phyloP scores from a whole-genome alignment of 495 filamentous ascomycete genomes.

The Pyrenula aspistea region DNA sequence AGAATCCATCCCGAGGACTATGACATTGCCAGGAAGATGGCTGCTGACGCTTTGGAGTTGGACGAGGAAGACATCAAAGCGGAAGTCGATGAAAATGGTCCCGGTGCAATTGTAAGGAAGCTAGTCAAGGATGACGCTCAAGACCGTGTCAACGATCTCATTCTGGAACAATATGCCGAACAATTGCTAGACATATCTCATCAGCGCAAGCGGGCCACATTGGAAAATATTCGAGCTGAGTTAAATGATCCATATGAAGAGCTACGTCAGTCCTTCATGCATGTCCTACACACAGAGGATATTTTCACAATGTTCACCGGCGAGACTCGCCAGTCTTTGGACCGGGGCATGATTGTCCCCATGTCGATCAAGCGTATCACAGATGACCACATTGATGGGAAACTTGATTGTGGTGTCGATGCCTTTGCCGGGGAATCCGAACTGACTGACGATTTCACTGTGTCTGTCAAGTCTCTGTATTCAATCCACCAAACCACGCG shows the following conservation, averaged over 20 bases:
- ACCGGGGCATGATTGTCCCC: conserved; percentile 80
- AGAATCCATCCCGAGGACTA: conserved; percentile 97
- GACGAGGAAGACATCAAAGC: conserved; percentile 97
- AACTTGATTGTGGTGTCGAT: conserved; percentile 87
- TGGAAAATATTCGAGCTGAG: conserved; percentile 93
- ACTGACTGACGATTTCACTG: conserved; percentile 49
- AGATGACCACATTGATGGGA: conserved; percentile 83
- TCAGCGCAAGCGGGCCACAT: conserved; percentile 87
- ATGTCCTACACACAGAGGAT: conserved; percentile 55
- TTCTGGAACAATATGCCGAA: conserved; percentile 92
- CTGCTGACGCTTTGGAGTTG: conserved; percentile 87
- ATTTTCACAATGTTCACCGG: conserved; percentile 97
- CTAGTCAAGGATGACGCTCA: conserved; percentile 82
- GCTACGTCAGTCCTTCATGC: conserved; percentile 67
- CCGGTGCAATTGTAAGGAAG: conserved; percentile 81
- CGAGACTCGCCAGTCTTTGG: conserved; percentile 73
- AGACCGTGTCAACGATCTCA: conserved; percentile 91
- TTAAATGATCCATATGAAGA: conserved; percentile 89
- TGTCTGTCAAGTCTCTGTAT: conserved; percentile 46
- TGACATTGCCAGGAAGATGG: conserved; percentile 93
- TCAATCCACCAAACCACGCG: conserved; percentile 68
- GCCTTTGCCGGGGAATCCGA: conserved; percentile 67
- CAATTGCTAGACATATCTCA: conserved; percentile 87
- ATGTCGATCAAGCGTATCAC: conserved; percentile 80
- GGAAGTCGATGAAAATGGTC: conserved; percentile 77